These are phyloP conservation scores for Amphichorda felina DNA, from an alignment of 2,329 filamentous ascomycete genomes.

Conservation along the genomic window DNA sequence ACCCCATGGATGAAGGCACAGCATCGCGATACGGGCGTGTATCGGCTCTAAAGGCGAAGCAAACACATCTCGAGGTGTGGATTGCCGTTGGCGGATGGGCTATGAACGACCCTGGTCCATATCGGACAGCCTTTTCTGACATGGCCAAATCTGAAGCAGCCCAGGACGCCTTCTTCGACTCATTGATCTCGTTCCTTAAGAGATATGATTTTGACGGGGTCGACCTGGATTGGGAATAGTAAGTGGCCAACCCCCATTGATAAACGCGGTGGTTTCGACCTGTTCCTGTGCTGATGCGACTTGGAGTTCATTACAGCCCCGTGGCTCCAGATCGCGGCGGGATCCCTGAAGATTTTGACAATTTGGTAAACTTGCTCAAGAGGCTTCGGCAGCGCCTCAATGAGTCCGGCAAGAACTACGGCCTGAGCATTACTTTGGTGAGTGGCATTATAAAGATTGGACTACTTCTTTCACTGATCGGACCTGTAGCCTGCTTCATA, in stretches of 20 bases:
- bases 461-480: not conserved
- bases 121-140: conserved; percentile 7
- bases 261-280: too few species aligned
- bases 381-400: conserved; percentile 7
- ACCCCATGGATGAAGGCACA: not conserved
- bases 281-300: too few species aligned
- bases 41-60: conserved; percentile 2
- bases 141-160: not conserved
- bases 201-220: conserved; percentile 16
- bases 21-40: not conserved
- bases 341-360: conserved; percentile 10
- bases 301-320: too few species aligned
- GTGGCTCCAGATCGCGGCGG: conserved; percentile 15
- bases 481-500: not conserved
- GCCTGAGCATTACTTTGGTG: conserved; percentile 14
- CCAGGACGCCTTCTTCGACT: conserved; percentile 21
- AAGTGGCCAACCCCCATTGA: too few species aligned
- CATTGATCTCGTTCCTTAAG: conserved; percentile 13
- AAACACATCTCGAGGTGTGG: conserved; percentile 4
- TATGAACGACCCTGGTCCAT: conserved; percentile 22
- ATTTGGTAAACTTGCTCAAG: conserved; percentile 11
- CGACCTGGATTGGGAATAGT: conserved; percentile 19
- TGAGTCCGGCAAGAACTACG: conserved; percentile 1
- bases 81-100: conserved; percentile 10
- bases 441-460: not conserved